A percentile compares a stretch with the other conserved stretches of the same genome.
These are phyloP conservation scores for Candida taoyuanica DNA, from an alignment of 805 yeast species.

Conservation along the genomic window DNA sequence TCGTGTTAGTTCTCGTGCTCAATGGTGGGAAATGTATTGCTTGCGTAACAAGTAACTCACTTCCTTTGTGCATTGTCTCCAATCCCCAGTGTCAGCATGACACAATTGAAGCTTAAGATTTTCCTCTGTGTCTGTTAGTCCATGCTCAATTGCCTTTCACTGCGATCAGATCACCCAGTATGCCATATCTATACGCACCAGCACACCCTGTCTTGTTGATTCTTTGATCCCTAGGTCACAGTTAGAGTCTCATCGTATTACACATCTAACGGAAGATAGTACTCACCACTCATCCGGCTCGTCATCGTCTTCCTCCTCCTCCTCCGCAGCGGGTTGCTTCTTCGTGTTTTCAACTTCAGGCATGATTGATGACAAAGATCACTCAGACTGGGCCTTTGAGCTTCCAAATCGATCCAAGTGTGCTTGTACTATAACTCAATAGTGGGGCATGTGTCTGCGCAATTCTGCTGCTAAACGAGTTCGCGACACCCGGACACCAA, in stretches of 20 bases:
- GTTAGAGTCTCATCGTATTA: too few species aligned
- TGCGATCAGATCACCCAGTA: too few species aligned
- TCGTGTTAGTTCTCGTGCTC: background rate
- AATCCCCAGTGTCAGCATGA: constrained; percentile 76
- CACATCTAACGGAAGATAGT: too few species aligned
- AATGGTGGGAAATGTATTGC: too few species aligned
- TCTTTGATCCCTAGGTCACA: constrained; percentile 69
- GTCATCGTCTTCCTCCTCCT: constrained; percentile 45
- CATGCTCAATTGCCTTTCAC: too few species aligned
- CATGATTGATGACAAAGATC: too few species aligned
- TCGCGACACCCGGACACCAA: constrained; percentile 3
- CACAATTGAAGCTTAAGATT: constrained; percentile 68
- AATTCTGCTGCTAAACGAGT: constrained; percentile 3
- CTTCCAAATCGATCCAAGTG: too few species aligned
- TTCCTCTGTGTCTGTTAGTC: constrained; percentile 39
- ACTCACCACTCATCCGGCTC: constrained; percentile 67
- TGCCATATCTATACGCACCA: too few species aligned
- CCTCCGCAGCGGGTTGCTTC: constrained; percentile 12
- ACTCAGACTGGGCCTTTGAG: too few species aligned
- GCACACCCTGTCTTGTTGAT: constrained; percentile 74
- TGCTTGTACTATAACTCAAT: too few species aligned
- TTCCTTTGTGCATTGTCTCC: constrained; percentile 70
- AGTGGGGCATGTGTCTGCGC: too few species aligned
- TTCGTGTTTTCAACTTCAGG: too few species aligned
- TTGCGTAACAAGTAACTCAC: constrained; percentile 35